phyloP scores from a whole-genome alignment of 345 rosid genomes.

The Citropsis articulata region DNA sequence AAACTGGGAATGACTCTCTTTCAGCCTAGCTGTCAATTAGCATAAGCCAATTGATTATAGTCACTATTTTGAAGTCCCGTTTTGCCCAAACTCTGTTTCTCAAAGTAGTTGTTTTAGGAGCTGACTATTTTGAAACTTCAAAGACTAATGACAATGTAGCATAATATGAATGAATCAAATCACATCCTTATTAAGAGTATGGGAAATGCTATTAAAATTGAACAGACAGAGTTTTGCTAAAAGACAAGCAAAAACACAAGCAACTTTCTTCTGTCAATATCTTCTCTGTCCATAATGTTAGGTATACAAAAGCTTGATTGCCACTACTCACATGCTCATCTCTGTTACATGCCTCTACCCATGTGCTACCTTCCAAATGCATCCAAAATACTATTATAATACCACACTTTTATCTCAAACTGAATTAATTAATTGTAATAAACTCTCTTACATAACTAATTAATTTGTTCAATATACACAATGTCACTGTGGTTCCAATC shows the following conservation, averaged over 20 bases:
- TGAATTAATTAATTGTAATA: conserved; percentile 14
- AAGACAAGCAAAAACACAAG: conserved; percentile 28
- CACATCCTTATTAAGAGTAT: neutral
- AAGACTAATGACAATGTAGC: neutral
- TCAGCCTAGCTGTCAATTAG: neutral
- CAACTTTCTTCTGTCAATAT: conserved; percentile 29
- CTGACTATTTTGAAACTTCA: neutral
- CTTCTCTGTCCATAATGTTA: conserved; percentile 24
- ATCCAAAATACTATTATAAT: conserved; percentile 21
- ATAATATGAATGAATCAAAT: neutral
- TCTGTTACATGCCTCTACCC: conserved; percentile 28
- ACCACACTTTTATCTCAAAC: no score
- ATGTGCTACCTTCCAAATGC: conserved; percentile 40
- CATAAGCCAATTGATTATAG: neutral
- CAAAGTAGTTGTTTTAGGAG: no score
- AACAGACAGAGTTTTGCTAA: conserved; percentile 10
- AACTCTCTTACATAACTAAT: neutral
- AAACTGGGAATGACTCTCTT: neutral
- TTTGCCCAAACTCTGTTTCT: neutral
- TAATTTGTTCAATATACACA: neutral
- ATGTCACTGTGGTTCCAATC: conserved; percentile 11
- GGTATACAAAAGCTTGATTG: conserved; percentile 33
- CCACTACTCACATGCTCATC: conserved; percentile 35
- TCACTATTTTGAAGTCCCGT: neutral
- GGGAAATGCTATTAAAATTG: neutral